Conservation (phyloP, 148 eudicot species). For the Vaccinium macrocarpon region DNA sequence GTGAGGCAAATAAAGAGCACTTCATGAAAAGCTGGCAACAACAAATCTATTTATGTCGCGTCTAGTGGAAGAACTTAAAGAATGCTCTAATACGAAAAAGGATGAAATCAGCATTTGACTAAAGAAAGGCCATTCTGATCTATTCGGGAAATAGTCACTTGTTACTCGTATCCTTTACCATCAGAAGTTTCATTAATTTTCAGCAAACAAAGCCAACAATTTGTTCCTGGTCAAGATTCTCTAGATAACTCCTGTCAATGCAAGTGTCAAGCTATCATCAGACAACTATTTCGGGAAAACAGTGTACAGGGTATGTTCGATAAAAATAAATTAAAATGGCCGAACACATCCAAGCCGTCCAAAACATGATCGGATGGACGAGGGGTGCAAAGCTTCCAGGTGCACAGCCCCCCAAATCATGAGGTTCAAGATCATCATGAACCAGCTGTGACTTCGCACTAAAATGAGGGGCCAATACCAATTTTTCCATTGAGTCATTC, state of each 20-base stretch:
- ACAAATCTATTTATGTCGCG: background rate
- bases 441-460: no score
- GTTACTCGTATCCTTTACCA: background rate
- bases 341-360: no score
- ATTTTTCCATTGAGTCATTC: no score
- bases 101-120: slow-evolving; percentile 1
- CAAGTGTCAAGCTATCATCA: background rate
- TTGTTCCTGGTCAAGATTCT: background rate
- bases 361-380: no score
- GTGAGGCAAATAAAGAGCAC: background rate
- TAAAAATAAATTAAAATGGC: background rate
- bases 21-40: background rate
- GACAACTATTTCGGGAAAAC: background rate
- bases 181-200: background rate
- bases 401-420: no score
- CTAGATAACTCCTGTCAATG: background rate
- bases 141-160: background rate
- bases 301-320: background rate
- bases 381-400: no score
- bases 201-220: background rate
- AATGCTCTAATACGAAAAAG: background rate
- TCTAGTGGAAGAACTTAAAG: background rate
- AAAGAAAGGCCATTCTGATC: background rate
- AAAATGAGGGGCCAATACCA: no score
- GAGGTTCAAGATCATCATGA: no score